phyloP scores from a whole-genome alignment of 805 yeast species.

The Yamadazyma scolyti region DNA sequence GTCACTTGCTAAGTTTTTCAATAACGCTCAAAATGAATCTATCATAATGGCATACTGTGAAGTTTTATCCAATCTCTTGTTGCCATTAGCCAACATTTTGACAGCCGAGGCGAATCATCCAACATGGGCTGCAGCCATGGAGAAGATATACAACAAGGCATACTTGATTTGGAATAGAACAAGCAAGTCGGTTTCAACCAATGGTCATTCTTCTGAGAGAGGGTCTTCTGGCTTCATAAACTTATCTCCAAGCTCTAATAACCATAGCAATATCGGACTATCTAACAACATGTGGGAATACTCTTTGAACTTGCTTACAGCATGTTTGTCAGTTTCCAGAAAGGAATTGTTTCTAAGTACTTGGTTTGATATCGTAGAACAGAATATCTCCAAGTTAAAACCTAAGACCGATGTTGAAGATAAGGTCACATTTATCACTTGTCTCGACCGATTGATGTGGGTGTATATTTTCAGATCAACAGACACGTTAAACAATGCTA shows the following conservation, averaged over 20 bases:
- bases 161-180: constrained; percentile 45
- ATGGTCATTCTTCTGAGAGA: constrained; percentile 2
- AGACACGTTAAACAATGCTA: constrained; percentile 84
- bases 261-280: constrained; percentile 1
- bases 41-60: constrained; percentile 80
- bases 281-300: constrained; percentile 61
- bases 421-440: constrained; percentile 56
- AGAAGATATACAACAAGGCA: constrained; percentile 51
- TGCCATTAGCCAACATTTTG: constrained; percentile 79
- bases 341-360: constrained; percentile 63
- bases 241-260: constrained; percentile 9
- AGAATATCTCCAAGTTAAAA: constrained; percentile 54
- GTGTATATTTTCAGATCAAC: constrained; percentile 82
- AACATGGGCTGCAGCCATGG: constrained; percentile 83
- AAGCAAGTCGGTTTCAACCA: constrained; percentile 5
- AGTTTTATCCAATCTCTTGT: constrained; percentile 67
- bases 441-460: constrained; percentile 80
- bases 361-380: constrained; percentile 72
- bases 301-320: constrained; percentile 63
- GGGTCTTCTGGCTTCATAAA: constrained; percentile 6
- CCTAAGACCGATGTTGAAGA: constrained; percentile 52
- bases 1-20: constrained; percentile 81
- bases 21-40: constrained; percentile 58
- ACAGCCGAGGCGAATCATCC: constrained; percentile 97
- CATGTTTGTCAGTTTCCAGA: constrained; percentile 78